Base-by-base conservation (phyloP, 495 filamentous ascomycete species). In the Xylaria acuta region DNA sequence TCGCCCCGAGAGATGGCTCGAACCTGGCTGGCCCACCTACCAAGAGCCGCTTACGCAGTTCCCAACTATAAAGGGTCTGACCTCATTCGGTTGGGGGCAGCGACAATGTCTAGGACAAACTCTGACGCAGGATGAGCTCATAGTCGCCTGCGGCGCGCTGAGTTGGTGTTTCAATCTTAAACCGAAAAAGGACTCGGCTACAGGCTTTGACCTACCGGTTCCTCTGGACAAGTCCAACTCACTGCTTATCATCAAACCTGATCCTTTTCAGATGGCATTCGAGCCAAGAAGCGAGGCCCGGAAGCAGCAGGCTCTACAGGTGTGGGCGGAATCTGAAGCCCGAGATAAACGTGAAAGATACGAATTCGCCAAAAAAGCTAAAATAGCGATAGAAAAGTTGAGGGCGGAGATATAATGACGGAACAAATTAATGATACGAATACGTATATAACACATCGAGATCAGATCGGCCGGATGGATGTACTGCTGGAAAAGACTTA, bases 81-180 rank as follows among this genome's bases (percentile, higher is more conserved):
- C 82, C 0, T 82, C 81, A 3, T 92, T 90, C 72, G 90, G 90
- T 9, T 89, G 86, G 75, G 90, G 90, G 0, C 86, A 90, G 16
- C 83, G 90, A 0, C 84, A 89, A 38, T 92, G 90, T 63, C 81
- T 88, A 0, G 90, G 89, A 3, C 85, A 87, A 30, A 78, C 81
- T 18, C 72, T 90, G 14, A 88, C 88, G 1, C 88, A 91, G 64
- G 82, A 84, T 60, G 82, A 84, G 71, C 73, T 84, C 9, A 74
- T 84, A 74, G 80, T 73, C 79, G 84, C 64, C 30, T 91, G 67
- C 83, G 81, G 80, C 12, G 87, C 54, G 73, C 76, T 74, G 58
- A 84, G 53, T 73, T 87, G 54, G 84, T 85, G 71, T 70, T 89
- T 92, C 60, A 81, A 86, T 65, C 79, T 88, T 30, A 80, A 79